These are phyloP conservation scores for Erigeron philadelphicus DNA, from an alignment of 140 eudicot species.

Conservation along the genomic window DNA sequence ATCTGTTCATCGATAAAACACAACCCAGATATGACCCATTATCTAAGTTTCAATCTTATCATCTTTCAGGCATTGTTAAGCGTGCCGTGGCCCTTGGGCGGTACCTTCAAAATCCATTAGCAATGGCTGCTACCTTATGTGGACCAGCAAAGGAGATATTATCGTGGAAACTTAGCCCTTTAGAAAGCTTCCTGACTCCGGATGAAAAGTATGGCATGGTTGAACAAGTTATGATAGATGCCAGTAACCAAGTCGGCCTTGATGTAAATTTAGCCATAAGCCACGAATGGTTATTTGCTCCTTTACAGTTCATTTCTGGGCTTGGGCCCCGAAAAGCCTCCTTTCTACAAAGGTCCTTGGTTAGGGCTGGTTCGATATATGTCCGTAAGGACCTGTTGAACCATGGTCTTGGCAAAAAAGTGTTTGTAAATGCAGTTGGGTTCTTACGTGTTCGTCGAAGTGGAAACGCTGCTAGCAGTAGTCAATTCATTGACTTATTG, in stretches of 20 bases:
- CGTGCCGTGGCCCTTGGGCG: slow-evolving; percentile 98
- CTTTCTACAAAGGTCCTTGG: slow-evolving; percentile 71
- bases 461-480: slow-evolving; percentile 79
- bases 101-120: slow-evolving; percentile 86
- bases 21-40: background rate
- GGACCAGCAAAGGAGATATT: slow-evolving; percentile 84
- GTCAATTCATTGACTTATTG: slow-evolving; percentile 72
- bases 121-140: slow-evolving; percentile 88
- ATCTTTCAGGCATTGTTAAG: slow-evolving; percentile 59
- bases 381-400: slow-evolving; percentile 71
- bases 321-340: slow-evolving; percentile 97
- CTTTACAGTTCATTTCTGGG: slow-evolving; percentile 86
- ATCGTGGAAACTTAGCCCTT: slow-evolving; percentile 77
- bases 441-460: slow-evolving; percentile 81
- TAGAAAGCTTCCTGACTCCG: slow-evolving; percentile 76
- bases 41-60: background rate
- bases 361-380: slow-evolving; percentile 71
- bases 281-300: slow-evolving; percentile 94
- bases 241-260: slow-evolving; percentile 90
- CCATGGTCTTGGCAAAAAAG: slow-evolving; percentile 83
- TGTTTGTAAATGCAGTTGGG: slow-evolving; percentile 89
- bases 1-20: background rate
- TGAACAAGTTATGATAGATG: slow-evolving; percentile 96
- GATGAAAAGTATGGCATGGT: slow-evolving; percentile 92
- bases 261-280: slow-evolving; percentile 83